Base-by-base conservation (phyloP, 140 eudicot species). In the Oenanthe javanica region DNA sequence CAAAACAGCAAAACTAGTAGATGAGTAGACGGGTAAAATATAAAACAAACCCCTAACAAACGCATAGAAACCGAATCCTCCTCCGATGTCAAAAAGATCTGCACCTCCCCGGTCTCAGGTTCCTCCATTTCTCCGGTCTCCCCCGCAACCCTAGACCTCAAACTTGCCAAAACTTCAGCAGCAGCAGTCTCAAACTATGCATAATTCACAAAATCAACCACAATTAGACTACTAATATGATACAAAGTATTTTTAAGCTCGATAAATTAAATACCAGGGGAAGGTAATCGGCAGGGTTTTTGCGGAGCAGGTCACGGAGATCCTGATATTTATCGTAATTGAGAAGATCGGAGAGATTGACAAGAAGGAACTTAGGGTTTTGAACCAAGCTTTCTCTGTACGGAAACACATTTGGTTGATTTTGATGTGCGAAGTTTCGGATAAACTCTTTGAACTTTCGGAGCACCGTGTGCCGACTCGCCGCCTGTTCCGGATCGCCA, bases 71-170 rank as follows among this genome's bases (percentile, higher is more conserved):
- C 85, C 64, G 98, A 84, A 78, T 96, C 99, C 86, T 96, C 97
- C 12, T 91, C 93, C 2, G 99, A 96, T 67, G 81, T 89, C 86
- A 96, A 80, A 87, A 96, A 48, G 77, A 96, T 91, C 81, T 96
- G 99, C 82, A 96, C 97, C 81, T 96, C 99, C 42, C 97, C 98
- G 9, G 93, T 89, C 70, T 89, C 89, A 5, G 99, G 99, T 81
- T 96, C 99, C 79, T 93, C 98, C 96, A 91, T 86, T 83, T 96
- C 97, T 14, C 98, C 99, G 18, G 91, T 89, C 78, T 95, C 99
- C 40, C 93, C 93, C 4, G 97, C 82, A 48, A 96, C 99, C 85
- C 93, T 91, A 0, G 99, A 84, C 88, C 81, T 96, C 88, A 96
- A 84, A 85, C 93, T 88, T 2, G 88, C 88, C 59, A 88, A 83